These are phyloP conservation scores for Trichophyton mentagrophytes DNA, from an alignment of 2,329 filamentous ascomycete species.

Conservation along the genomic window DNA sequence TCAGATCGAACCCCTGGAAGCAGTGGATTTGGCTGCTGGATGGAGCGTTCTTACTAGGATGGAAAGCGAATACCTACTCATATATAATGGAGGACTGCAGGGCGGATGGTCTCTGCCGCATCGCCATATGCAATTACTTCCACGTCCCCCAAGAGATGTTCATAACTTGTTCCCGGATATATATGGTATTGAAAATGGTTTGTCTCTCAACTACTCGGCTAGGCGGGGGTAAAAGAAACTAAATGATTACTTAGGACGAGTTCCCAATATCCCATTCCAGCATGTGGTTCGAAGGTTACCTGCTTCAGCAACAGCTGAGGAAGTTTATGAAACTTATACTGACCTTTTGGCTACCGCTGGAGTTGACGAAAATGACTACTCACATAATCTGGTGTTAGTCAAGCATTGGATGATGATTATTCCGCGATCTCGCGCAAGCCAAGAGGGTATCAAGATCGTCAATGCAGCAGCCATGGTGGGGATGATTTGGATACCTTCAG, in stretches of 20 bases:
- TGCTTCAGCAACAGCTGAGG: neutral
- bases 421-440: constrained; percentile 29
- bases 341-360: constrained; percentile 9
- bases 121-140: constrained; percentile 14
- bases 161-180: constrained; percentile 13
- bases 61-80: constrained; percentile 11
- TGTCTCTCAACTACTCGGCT: neutral
- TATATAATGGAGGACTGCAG: constrained; percentile 13
- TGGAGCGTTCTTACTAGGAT: constrained; percentile 11
- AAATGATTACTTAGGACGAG: constrained; percentile 2
- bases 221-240: neutral
- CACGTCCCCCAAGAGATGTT: constrained; percentile 8
- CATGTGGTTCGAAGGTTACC: constrained; percentile 7
- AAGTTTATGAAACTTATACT: constrained; percentile 9
- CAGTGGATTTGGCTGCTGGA: constrained; percentile 12
- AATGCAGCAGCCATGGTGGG: constrained; percentile 34
- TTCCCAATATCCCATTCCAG: constrained; percentile 12
- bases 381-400: constrained; percentile 37
- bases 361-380: constrained; percentile 9
- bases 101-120: constrained; percentile 13
- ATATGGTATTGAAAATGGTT: constrained; percentile 12
- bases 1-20: constrained; percentile 13
- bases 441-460: constrained; percentile 13
- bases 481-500: constrained; percentile 18
- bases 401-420: constrained; percentile 35